Percentiles rank a stretch among this genome's conserved stretches.
Evolutionary conservation across 805 yeast genomes (phyloP).

Genomic region (Dipodascopsis uninucleata): DNA sequence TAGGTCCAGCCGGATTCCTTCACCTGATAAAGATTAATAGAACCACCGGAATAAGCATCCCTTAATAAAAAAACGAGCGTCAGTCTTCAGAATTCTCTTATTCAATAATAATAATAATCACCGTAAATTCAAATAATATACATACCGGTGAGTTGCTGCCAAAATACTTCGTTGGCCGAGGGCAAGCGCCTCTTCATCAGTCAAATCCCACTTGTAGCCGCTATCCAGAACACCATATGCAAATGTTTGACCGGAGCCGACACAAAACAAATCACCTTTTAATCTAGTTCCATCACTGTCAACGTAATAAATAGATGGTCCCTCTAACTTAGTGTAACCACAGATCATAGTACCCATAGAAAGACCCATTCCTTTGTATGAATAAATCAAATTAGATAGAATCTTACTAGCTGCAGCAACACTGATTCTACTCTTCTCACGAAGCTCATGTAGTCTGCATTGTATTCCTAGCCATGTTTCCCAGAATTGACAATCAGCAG

Average conservation of each 20-base stretch:
- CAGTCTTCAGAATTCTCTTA: not conserved
- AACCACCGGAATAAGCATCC: constrained; percentile 97
- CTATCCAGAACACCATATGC: constrained; percentile 98
- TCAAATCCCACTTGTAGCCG: constrained; percentile 84
- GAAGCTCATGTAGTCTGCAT: constrained; percentile 88
- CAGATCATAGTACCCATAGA: constrained; percentile 99
- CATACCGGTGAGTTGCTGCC: constrained; percentile 88
- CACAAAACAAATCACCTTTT: constrained; percentile 92
- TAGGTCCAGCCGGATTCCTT: constrained; percentile 91
- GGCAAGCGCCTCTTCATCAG: constrained; percentile 89
- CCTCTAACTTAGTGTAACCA: constrained; percentile 92
- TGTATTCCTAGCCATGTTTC: constrained; percentile 98
- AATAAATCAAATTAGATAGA: constrained; percentile 80
- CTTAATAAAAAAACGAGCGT: constrained; percentile 3
- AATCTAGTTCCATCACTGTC: constrained; percentile 96
- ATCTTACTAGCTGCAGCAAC: constrained; percentile 97
- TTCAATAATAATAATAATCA: not conserved
- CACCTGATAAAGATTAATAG: constrained; percentile 87
- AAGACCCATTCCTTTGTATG: constrained; percentile 96
- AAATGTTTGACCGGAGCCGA: constrained; percentile 98
- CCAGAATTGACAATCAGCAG: constrained; percentile 99
- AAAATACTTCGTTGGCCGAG: constrained; percentile 92
- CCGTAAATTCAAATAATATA: not conserved
- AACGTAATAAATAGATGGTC: constrained; percentile 92
- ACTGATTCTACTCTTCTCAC: constrained; percentile 90